Percentiles rank a stretch among this genome's conserved stretches.
Conservation (phyloP, 371 early-diverging fungal genomes). For the Rhizopus delemar region DNA sequence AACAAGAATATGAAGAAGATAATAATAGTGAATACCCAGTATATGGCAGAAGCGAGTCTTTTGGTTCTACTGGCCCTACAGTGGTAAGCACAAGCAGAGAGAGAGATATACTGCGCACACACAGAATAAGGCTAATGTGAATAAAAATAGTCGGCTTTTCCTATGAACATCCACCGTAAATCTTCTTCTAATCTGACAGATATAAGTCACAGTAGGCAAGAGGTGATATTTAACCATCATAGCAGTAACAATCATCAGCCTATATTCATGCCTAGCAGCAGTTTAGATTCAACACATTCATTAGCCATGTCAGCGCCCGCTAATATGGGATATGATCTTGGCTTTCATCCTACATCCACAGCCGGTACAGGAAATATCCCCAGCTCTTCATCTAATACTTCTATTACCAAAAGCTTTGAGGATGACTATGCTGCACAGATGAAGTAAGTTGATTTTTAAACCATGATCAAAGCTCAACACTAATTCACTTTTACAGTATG, state of each 20-base stretch:
- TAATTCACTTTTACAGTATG: slow-evolving; percentile 26
- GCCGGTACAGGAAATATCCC: slow-evolving; percentile 1
- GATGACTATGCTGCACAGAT: slow-evolving; percentile 45
- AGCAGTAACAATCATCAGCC: slow-evolving; percentile 10
- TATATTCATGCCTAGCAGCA: slow-evolving; percentile 22
- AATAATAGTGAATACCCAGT: slow-evolving; percentile 3
- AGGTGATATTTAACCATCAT: slow-evolving; percentile 10
- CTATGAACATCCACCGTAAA: slow-evolving; percentile 20
- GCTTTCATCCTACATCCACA: neutral
- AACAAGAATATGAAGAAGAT: slow-evolving; percentile 17
- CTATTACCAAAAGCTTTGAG: slow-evolving; percentile 37
- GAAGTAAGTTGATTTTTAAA: slow-evolving; percentile 32
- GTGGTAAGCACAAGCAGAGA: slow-evolving; percentile 2
- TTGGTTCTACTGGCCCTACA: slow-evolving; percentile 8
- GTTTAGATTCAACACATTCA: slow-evolving; percentile 11
- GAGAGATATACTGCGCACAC: neutral
- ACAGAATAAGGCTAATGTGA: neutral
- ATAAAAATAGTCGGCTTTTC: neutral
- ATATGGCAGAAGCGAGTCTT: slow-evolving; percentile 9
- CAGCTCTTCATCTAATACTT: neutral
- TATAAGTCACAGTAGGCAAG: slow-evolving; percentile 9
- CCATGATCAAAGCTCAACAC: neutral
- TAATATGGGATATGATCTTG: slow-evolving; percentile 31
- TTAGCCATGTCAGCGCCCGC: slow-evolving; percentile 49
- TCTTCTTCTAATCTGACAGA: slow-evolving; percentile 19